phyloP scores from a whole-genome alignment of 306 rosid species.

The Astragalus glycyphyllos region DNA sequence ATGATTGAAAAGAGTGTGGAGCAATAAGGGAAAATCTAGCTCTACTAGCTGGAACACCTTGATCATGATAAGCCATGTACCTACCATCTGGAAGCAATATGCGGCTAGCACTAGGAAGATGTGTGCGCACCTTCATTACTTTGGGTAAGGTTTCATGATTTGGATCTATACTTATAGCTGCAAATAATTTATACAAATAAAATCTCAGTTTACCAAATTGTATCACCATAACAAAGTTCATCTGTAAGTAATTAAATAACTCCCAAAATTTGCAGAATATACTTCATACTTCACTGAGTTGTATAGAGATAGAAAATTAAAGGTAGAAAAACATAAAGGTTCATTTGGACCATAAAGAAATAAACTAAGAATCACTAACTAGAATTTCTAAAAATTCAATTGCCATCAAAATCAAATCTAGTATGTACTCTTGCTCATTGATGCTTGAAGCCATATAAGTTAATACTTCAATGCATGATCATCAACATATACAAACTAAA shows the following conservation, averaged over 20 bases:
- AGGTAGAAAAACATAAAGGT: not conserved
- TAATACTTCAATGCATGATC: not conserved
- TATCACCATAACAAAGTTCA: not conserved
- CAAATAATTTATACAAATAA: conserved; percentile 33
- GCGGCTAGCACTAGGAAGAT: conserved; percentile 83
- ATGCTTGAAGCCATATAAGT: not conserved
- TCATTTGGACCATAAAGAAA: not conserved
- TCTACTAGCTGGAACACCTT: conserved; percentile 70
- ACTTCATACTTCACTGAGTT: not conserved
- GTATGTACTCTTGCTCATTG: not conserved
- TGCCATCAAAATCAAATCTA: not conserved
- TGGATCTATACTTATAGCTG: conserved; percentile 68
- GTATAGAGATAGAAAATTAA: not conserved
- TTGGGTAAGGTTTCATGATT: conserved; percentile 49
- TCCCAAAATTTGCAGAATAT: conserved; percentile 25
- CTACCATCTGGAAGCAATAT: conserved; percentile 92
- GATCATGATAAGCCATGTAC: conserved; percentile 76
- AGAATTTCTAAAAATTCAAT: conserved; percentile 17
- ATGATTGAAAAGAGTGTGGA: conserved; percentile 91
- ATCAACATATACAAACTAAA: not conserved
- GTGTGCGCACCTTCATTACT: conserved; percentile 59
- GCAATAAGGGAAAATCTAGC: conserved; percentile 83
- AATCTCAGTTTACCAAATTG: conserved; percentile 19
- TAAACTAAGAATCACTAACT: conserved; percentile 1
- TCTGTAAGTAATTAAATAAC: not conserved